Conservation (phyloP, 108 stramenopile species). For the Fragilariopsis cylindrus region DNA sequence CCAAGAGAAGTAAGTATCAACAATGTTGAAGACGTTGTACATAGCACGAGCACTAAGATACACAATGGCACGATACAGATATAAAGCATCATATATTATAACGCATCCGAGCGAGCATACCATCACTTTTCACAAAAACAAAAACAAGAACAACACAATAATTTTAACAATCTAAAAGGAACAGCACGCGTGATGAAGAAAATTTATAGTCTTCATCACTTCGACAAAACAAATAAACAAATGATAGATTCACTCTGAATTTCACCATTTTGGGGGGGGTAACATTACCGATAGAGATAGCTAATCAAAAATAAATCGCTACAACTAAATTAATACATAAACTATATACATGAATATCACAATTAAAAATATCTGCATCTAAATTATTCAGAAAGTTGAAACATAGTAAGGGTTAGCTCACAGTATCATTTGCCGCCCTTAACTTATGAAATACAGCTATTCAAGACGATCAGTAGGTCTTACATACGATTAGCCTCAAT, state of each 20-base stretch:
- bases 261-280: not conserved
- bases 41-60: too few species aligned
- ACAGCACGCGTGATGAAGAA: not conserved
- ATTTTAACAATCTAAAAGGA: not conserved
- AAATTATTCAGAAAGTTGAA: too few species aligned
- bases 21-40: not conserved
- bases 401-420: too few species aligned
- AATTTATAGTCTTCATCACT: not conserved
- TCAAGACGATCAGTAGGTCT: too few species aligned
- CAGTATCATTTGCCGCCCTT: too few species aligned
- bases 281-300: not conserved
- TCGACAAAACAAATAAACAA: not conserved
- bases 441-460: too few species aligned
- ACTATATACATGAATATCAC: not conserved
- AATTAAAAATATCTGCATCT: too few species aligned
- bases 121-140: not conserved
- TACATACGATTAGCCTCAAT: too few species aligned
- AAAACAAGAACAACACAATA: not conserved
- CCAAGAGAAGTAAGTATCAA: not conserved
- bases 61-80: not conserved
- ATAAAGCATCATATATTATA: not conserved
- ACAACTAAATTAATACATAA: not conserved
- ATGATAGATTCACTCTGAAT: constrained; percentile 14
- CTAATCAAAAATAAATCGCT: not conserved
- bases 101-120: not conserved